Evolutionary conservation across 345 rosid genomes (phyloP).

Genomic region (Schrenkiella parvula): DNA sequence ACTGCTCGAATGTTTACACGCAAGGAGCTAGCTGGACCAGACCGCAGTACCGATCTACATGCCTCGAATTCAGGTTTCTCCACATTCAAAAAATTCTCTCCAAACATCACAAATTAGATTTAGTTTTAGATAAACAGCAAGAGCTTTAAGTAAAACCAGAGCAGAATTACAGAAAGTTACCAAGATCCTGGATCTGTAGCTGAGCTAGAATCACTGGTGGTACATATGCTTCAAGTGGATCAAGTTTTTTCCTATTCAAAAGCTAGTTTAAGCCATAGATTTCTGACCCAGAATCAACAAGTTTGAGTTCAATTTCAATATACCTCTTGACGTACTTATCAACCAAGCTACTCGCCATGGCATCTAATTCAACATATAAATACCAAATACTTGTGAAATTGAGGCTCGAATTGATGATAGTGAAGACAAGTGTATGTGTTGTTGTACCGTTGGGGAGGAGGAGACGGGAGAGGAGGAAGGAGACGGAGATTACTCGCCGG

Average conservation of each 20-base stretch:
- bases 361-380: constrained; percentile 41
- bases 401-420: background rate
- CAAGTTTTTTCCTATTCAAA: constrained; percentile 66
- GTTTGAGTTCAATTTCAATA: background rate
- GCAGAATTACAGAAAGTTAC: constrained; percentile 28
- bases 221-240: constrained; percentile 71
- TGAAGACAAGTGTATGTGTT: background rate
- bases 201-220: constrained; percentile 77
- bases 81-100: constrained; percentile 45
- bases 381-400: background rate
- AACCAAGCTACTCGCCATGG: constrained; percentile 42
- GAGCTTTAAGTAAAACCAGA: background rate
- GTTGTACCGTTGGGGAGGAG: constrained; percentile 44
- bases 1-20: constrained; percentile 79
- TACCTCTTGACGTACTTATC: constrained; percentile 82
- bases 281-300: background rate
- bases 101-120: constrained; percentile 9
- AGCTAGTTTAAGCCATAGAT: background rate
- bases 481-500: constrained; percentile 61
- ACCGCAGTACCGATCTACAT: constrained; percentile 55
- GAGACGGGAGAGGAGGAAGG: constrained; percentile 46
- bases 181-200: constrained; percentile 70
- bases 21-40: constrained; percentile 79
- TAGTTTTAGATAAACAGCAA: background rate
- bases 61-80: constrained; percentile 57